Conservation (phyloP, 257 asterid genomes). For the Scutellaria minor region DNA sequence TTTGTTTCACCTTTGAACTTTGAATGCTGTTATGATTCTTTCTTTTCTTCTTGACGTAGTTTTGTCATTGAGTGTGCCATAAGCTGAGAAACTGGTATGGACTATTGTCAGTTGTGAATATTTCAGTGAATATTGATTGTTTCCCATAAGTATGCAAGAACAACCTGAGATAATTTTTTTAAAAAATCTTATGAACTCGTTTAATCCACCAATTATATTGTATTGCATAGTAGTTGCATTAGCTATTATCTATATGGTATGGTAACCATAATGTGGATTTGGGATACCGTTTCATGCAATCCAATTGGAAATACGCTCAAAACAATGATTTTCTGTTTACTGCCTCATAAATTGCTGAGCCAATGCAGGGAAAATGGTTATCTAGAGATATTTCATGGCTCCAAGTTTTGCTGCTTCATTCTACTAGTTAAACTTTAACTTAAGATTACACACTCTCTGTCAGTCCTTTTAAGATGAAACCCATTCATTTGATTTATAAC, state of each 20-base stretch:
- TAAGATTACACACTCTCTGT: not conserved
- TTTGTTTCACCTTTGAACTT: not conserved
- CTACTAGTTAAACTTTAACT: not conserved
- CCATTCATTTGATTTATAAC: not conserved
- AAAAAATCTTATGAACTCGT: not conserved
- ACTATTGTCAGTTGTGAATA: not conserved
- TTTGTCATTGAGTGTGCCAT: not conserved
- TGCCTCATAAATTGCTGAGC: constrained; percentile 7
- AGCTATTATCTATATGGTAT: not conserved
- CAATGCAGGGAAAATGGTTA: not conserved
- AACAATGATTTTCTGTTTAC: not conserved
- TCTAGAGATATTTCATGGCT: not conserved
- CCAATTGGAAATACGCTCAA: not conserved
- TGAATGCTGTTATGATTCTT: not conserved
- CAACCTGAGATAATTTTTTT: not conserved
- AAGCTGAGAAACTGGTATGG: not conserved
- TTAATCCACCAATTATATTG: not conserved
- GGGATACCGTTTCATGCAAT: not conserved
- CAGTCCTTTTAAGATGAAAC: not conserved
- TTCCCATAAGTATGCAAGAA: not conserved
- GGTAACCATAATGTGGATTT: too few species aligned
- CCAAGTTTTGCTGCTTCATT: not conserved
- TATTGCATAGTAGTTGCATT: not conserved
- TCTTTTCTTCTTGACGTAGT: not conserved
- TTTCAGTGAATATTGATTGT: constrained; percentile 2